Conservation (phyloP, 1,284 basidiomycete genomes). For the Wallemia ichthyophaga region DNA sequence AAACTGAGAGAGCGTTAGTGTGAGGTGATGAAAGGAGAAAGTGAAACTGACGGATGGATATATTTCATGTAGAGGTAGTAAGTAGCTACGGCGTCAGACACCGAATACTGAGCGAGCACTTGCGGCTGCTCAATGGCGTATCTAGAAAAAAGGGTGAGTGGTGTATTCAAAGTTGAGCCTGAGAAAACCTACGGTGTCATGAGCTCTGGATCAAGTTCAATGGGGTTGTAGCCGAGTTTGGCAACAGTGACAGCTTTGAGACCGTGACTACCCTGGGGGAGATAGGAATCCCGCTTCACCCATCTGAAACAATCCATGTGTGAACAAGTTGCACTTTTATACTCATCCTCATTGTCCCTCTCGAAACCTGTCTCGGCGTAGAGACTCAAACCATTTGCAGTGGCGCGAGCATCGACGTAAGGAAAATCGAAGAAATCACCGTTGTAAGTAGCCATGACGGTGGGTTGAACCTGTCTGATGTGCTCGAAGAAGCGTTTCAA, state of each 20-base stretch:
- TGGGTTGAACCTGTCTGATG: slow-evolving; percentile 70
- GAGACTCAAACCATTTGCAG: slow-evolving; percentile 81
- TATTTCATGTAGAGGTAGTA: slow-evolving; percentile 99
- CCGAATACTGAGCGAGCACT: slow-evolving; percentile 81
- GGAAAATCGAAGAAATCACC: slow-evolving; percentile 99
- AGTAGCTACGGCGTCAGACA: slow-evolving; percentile 96
- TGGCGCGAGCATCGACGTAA: slow-evolving; percentile 67
- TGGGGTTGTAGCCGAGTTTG: slow-evolving; percentile 89
- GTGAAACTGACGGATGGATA: slow-evolving; percentile 38
- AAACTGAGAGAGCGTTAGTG: slow-evolving; percentile 19
- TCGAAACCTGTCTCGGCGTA: slow-evolving; percentile 78
- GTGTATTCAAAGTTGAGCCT: background rate
- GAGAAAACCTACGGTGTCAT: slow-evolving; percentile 65
- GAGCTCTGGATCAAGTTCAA: slow-evolving; percentile 88
- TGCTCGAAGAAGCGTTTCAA: slow-evolving; percentile 61
- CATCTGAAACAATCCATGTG: slow-evolving; percentile 98
- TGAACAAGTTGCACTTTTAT: slow-evolving; percentile 69
- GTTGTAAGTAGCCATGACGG: slow-evolving; percentile 95
- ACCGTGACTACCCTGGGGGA: slow-evolving; percentile 94
- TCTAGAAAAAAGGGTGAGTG: slow-evolving; percentile 17
- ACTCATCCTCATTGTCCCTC: slow-evolving; percentile 78
- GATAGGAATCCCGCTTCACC: slow-evolving; percentile 98
- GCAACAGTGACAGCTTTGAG: slow-evolving; percentile 91
- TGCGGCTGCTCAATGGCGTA: slow-evolving; percentile 95
- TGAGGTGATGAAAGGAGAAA: background rate